Base-by-base conservation (phyloP, 495 filamentous ascomycete species). In the Tuber melanosporum region DNA sequence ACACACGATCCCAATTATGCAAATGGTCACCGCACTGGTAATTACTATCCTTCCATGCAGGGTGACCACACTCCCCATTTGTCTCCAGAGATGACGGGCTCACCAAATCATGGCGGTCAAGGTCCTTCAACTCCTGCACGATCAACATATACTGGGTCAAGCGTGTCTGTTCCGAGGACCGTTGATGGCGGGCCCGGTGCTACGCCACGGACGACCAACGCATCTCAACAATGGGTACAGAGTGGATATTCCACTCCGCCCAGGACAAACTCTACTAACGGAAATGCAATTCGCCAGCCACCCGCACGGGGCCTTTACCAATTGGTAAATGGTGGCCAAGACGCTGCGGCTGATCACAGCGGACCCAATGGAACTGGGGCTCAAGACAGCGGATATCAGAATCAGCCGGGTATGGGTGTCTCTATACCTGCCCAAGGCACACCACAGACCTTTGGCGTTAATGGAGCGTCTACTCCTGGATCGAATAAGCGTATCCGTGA, bases 271-370 rank as follows among this genome's bases (percentile, higher is more conserved):
- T 73, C 74, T 32, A 45, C 82, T 42, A 83, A 77, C 19, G 81
- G 81, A 52, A 77, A 75, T 9, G n/a, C 80, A 41, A 81, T 81
- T 47, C 81, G 81, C 36, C 87, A 88, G 19, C 86, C 89, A 22
- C 88, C 92, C 7, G 89, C 92, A 0, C 93, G 93, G 84, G 95
- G 91, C 80, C 86, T 97, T 62, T 97, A 97, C 87, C 95, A 91
- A 85, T 90, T 95, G 70, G 94, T 97, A 84, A 94, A 91, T 82
- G 94, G 95, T 84, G 57, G 57, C 57, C 57, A 66, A 32, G 92
- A 94, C 75, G 73, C 80, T 73, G 52, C 81, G 69, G 71, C 81
- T 45, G 81, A 82, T 72, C 80, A 82, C 71, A 74, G 71, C 52
- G 81, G 81, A 57, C 73, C 77, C 52, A 82, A 78, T 62, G 77